These are phyloP conservation scores for Cladorrhinum samala DNA, from an alignment of 495 filamentous ascomycete genomes.

Conservation along the genomic window DNA sequence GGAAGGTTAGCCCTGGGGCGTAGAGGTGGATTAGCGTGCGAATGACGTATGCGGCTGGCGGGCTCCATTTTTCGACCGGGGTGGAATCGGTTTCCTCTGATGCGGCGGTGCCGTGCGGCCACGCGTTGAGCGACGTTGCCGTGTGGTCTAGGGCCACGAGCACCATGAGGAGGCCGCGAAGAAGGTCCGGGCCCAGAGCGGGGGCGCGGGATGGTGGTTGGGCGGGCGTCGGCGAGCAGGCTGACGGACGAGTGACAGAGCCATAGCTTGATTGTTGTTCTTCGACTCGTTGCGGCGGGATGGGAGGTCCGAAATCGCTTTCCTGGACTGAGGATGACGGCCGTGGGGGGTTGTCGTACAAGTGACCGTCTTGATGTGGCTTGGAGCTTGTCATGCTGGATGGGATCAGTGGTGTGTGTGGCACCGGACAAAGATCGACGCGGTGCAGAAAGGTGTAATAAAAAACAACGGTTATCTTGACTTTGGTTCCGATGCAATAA, in stretches of 20 bases:
- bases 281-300: no score
- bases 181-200: slow-evolving; percentile 29
- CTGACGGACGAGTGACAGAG: neutral
- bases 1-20: slow-evolving; percentile 32
- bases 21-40: slow-evolving; percentile 30
- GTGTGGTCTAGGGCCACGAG: slow-evolving; percentile 33
- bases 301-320: no score
- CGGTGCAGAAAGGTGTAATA: no score
- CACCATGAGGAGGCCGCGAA: slow-evolving; percentile 27
- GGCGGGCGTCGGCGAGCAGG: slow-evolving; percentile 2
- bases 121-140: slow-evolving; percentile 21
- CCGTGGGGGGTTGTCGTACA: no score
- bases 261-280: no score
- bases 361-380: no score
- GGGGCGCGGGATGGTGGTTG: slow-evolving; percentile 13
- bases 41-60: slow-evolving; percentile 18
- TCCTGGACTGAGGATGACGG: no score
- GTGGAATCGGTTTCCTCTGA: slow-evolving; percentile 20
- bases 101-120: slow-evolving; percentile 26
- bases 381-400: no score
- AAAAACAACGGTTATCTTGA: no score
- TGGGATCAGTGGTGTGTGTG: no score
- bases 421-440: no score
- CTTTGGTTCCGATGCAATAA: no score
- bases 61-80: slow-evolving; percentile 25